Evolutionary conservation across 129 eudicot species (phyloP).

Genomic region (Artemisia annua): DNA sequence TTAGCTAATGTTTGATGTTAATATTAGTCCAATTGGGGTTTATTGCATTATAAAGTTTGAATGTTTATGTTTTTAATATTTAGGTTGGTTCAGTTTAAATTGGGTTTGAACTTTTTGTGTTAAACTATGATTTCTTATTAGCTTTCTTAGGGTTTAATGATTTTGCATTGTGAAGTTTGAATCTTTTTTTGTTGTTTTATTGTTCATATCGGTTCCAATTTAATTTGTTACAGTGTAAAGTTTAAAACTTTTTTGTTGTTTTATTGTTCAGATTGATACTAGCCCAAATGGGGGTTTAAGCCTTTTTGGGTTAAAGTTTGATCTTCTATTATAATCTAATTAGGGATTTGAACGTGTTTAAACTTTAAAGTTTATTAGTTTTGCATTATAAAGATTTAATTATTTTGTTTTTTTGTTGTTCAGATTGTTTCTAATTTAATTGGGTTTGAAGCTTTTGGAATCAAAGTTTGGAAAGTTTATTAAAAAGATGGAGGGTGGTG

Average conservation of each 20-base stretch:
- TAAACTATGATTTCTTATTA: background rate
- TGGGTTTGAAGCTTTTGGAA: constrained; percentile 5
- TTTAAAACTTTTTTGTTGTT: background rate
- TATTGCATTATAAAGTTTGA: background rate
- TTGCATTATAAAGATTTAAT: too few species aligned
- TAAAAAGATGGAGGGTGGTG: constrained; percentile 49
- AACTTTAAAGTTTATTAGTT: too few species aligned
- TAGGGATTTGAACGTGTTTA: too few species aligned
- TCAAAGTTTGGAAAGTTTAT: background rate
- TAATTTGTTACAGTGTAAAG: background rate
- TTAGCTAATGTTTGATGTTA: too few species aligned
- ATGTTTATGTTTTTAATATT: background rate
- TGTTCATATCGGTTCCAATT: background rate
- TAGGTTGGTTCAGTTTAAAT: background rate
- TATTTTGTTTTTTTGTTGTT: background rate
- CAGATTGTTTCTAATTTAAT: constrained; percentile 3
- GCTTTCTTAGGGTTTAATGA: background rate
- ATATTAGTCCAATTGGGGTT: too few species aligned
- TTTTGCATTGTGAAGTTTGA: background rate
- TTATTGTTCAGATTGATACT: background rate
- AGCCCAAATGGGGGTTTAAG: background rate
- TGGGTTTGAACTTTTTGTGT: background rate
- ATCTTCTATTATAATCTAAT: background rate
- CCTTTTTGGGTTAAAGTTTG: background rate
- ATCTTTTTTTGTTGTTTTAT: background rate